Conservation (phyloP, 164 flowering plant genomes). For the Vitis riparia region DNA sequence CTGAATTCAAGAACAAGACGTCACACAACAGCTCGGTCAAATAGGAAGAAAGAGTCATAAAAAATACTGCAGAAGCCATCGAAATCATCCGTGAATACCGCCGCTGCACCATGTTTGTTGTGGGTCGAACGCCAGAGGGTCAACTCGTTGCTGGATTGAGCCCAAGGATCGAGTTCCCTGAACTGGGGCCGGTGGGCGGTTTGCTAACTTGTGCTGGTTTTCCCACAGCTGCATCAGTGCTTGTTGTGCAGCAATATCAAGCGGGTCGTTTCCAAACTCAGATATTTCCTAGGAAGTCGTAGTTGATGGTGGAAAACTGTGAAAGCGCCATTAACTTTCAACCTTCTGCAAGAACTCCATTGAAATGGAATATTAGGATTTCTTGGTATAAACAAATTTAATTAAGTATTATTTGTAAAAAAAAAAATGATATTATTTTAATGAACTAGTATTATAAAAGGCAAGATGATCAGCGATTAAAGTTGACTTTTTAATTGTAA, state of each 20-base stretch:
- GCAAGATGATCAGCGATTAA: no score
- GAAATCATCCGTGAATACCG: conserved; percentile 11
- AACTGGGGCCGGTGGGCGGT: conserved; percentile 44
- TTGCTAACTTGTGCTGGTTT: conserved; percentile 32
- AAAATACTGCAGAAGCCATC: conserved; percentile 10
- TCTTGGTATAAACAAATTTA: no score
- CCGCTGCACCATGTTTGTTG: conserved; percentile 33
- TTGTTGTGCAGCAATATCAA: conserved; percentile 41
- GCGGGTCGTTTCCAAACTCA: no score
- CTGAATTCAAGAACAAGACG: conserved; percentile 17
- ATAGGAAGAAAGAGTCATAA: conserved; percentile 29
- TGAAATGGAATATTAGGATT: no score
- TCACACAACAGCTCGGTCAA: conserved; percentile 17
- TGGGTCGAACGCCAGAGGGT: conserved; percentile 36
- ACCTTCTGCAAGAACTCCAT: no score
- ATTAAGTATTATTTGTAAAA: no score
- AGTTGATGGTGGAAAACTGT: no score
- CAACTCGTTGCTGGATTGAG: conserved; percentile 11
- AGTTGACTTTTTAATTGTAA: no score
- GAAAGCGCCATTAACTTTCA: no score
- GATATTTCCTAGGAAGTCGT: no score
- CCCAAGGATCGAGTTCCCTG: conserved; percentile 27
- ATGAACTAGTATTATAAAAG: no score
- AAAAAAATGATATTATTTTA: no score
- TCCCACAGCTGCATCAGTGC: conserved; percentile 38